These are phyloP conservation scores for Prototheca wickerhamii DNA, from an alignment of 163 green algal genomes.

Conservation along the genomic window DNA sequence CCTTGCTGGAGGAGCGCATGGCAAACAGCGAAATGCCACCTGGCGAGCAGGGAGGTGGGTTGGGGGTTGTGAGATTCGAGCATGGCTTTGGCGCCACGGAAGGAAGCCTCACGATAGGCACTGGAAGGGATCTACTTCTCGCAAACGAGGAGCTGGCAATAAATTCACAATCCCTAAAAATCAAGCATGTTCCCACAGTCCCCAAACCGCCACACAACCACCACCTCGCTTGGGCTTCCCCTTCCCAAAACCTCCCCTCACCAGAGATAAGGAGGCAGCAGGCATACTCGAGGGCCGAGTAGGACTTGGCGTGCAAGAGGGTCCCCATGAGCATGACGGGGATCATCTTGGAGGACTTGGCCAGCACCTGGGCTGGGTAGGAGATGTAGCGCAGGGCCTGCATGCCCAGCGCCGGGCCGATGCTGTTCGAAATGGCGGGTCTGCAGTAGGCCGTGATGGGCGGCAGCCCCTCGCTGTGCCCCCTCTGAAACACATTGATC, in stretches of 20 bases:
- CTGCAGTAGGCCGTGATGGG: constrained; percentile 64
- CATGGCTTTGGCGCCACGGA: background rate
- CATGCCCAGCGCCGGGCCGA: constrained; percentile 82
- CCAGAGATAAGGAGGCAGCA: constrained; percentile 77
- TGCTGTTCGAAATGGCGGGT: constrained; percentile 68
- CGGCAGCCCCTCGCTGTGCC: constrained; percentile 18
- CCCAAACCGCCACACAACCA: background rate
- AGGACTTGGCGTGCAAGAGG: constrained; percentile 74
- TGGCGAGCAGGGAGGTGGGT: background rate
- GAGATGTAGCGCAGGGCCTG: constrained; percentile 91
- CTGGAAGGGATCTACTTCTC: no score
- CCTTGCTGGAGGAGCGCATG: constrained; percentile 30
- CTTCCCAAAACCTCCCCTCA: background rate
- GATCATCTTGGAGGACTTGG: constrained; percentile 98
- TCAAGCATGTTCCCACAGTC: background rate
- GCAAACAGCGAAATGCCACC: constrained; percentile 72
- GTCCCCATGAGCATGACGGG: constrained; percentile 95
- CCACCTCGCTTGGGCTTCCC: background rate
- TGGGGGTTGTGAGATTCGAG: background rate
- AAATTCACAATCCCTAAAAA: no score
- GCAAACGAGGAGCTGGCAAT: no score
- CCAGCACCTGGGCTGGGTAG: constrained; percentile 89
- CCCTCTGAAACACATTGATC: constrained; percentile 25
- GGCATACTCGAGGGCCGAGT: constrained; percentile 78
- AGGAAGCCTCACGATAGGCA: no score